Conservation (phyloP, 331 rosid genomes). For the Malus hybrid region DNA sequence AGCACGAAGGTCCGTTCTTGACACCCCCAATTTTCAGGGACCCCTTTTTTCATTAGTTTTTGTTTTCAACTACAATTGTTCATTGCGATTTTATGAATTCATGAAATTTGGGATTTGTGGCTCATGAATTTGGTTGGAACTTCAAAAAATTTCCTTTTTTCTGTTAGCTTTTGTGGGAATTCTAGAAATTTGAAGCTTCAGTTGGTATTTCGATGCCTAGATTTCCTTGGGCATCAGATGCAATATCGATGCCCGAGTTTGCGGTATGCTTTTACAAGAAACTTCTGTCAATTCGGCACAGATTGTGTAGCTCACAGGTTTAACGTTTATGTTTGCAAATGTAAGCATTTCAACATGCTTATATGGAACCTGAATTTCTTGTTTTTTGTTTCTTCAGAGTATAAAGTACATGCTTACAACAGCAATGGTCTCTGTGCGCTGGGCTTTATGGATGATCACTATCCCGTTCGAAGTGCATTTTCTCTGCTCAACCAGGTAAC, state of each 20-base stretch:
- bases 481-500: slow-evolving; percentile 81
- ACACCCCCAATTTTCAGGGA: background rate
- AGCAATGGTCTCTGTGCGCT: slow-evolving; percentile 88
- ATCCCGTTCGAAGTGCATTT: slow-evolving; percentile 89
- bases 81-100: background rate
- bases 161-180: background rate
- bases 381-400: slow-evolving; percentile 37
- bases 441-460: slow-evolving; percentile 97
- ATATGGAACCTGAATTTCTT: background rate
- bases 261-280: background rate
- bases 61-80: background rate
- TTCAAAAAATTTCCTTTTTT: background rate
- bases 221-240: background rate
- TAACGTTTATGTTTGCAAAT: background rate
- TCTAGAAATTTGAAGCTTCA: background rate
- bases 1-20: slow-evolving; percentile 65
- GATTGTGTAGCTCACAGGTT: background rate
- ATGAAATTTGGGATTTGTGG: background rate
- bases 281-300: background rate
- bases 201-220: background rate
- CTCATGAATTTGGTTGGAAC: background rate
- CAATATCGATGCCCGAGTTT: background rate
- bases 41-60: background rate
- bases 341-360: background rate
- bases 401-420: slow-evolving; percentile 87